These are phyloP conservation scores for Withania somnifera DNA, from an alignment of 305 asterid species.

Conservation along the genomic window DNA sequence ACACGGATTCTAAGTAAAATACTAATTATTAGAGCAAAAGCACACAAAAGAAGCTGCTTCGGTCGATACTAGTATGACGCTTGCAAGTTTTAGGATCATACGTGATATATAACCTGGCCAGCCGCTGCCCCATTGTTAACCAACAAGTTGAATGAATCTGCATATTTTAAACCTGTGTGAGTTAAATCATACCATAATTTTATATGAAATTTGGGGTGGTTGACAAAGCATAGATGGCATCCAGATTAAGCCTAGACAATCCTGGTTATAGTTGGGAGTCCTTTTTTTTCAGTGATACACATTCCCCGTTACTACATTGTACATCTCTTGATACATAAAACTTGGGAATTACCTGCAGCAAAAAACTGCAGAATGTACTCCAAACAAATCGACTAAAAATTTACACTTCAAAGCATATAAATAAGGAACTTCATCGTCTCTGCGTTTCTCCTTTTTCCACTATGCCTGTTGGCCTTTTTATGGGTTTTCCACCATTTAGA, in stretches of 20 bases:
- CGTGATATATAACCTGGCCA: constrained; percentile 88
- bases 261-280: background rate
- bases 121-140: constrained; percentile 94
- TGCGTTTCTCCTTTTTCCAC: background rate
- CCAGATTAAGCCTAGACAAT: background rate
- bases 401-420: background rate
- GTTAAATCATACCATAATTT: background rate
- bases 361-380: background rate
- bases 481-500: background rate
- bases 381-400: background rate
- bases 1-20: constrained; percentile 1
- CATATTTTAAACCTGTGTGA: background rate
- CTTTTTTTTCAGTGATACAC: background rate
- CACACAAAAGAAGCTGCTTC: background rate
- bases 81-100: constrained; percentile 20
- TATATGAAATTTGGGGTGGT: background rate
- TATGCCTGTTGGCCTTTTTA: background rate
- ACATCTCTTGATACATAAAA: background rate
- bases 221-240: background rate
- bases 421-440: background rate
- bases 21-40: background rate
- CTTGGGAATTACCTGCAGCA: background rate
- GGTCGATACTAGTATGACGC: background rate
- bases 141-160: constrained; percentile 90
- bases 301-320: background rate